Evolutionary conservation across 164 flowering plant species (phyloP).

Genomic region (Vitis cinerea): DNA sequence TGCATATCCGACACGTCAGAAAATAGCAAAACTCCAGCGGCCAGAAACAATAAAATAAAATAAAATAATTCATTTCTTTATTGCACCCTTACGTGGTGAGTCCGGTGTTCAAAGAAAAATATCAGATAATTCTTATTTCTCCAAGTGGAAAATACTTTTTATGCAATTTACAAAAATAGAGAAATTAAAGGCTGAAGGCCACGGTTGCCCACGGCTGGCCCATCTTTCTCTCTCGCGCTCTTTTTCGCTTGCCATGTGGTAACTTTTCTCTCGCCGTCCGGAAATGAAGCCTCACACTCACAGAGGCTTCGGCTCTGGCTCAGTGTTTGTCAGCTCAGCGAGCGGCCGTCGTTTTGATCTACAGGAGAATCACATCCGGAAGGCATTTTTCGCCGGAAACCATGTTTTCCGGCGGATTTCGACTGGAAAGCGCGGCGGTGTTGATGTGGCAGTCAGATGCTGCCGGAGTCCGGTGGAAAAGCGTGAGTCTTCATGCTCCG

Average conservation of each 20-base stretch:
- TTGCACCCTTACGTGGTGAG: no score
- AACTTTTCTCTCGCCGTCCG: neutral
- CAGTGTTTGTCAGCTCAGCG: neutral
- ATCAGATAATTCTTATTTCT: no score
- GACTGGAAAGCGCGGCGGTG: neutral
- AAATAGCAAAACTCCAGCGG: no score
- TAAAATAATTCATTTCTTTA: no score
- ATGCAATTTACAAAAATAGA: no score
- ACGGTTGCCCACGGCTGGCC: neutral
- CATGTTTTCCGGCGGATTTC: conserved; percentile 11
- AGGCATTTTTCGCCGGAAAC: neutral
- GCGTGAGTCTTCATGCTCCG: conserved; percentile 4
- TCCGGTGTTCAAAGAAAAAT: no score
- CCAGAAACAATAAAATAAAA: no score
- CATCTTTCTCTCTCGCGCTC: neutral
- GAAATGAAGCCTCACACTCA: conserved; percentile 28
- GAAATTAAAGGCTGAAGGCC: no score
- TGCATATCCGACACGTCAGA: no score
- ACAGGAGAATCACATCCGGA: neutral
- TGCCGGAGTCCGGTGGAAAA: conserved; percentile 11
- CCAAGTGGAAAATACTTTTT: no score
- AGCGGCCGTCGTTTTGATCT: neutral
- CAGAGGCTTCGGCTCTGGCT: conserved; percentile 4
- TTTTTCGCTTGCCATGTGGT: no score
- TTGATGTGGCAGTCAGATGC: conserved; percentile 12